These are phyloP conservation scores for Paxillus ammoniavirescens DNA, from an alignment of 768 basidiomycete species.

Conservation along the genomic window DNA sequence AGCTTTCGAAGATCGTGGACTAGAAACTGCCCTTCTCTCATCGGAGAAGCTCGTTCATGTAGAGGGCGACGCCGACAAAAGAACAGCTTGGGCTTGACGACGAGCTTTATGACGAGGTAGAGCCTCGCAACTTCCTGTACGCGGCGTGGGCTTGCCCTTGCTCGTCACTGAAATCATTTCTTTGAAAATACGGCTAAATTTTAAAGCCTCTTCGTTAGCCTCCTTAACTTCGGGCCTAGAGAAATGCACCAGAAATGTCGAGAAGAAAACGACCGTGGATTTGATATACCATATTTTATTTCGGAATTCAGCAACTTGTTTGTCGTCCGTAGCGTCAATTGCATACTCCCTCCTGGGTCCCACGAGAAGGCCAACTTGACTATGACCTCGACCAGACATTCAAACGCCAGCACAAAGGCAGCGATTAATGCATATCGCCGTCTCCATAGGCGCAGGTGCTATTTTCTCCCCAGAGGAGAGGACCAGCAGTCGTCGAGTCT, in stretches of 20 bases:
- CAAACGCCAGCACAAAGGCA: slow-evolving; percentile 31
- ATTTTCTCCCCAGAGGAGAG: slow-evolving; percentile 34
- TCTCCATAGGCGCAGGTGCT: slow-evolving; percentile 35
- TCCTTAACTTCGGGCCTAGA: slow-evolving; percentile 39
- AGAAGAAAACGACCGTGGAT: not conserved
- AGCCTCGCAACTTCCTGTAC: slow-evolving; percentile 11
- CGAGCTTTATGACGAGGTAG: slow-evolving; percentile 21
- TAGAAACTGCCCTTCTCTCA: slow-evolving; percentile 23
- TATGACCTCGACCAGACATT: slow-evolving; percentile 40
- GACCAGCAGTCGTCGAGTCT: slow-evolving; percentile 35
- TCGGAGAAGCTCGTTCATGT: slow-evolving; percentile 27
- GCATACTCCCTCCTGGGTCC: slow-evolving; percentile 32
- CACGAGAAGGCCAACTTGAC: slow-evolving; percentile 29
- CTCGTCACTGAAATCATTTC: slow-evolving; percentile 50
- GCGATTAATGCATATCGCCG: slow-evolving; percentile 16
- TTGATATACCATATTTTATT: slow-evolving; percentile 38
- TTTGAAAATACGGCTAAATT: slow-evolving; percentile 45
- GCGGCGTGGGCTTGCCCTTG: slow-evolving; percentile 41
- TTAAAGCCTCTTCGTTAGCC: slow-evolving; percentile 39
- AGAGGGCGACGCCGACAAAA: slow-evolving; percentile 25
- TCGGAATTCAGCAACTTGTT: slow-evolving; percentile 29
- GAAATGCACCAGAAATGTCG: not conserved
- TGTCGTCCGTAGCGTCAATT: slow-evolving; percentile 30
- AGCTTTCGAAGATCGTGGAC: slow-evolving; percentile 23
- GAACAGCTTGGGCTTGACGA: slow-evolving; percentile 23